phyloP scores from a whole-genome alignment of 2,329 filamentous ascomycete genomes.

The Teratosphaeria zuluensis region DNA sequence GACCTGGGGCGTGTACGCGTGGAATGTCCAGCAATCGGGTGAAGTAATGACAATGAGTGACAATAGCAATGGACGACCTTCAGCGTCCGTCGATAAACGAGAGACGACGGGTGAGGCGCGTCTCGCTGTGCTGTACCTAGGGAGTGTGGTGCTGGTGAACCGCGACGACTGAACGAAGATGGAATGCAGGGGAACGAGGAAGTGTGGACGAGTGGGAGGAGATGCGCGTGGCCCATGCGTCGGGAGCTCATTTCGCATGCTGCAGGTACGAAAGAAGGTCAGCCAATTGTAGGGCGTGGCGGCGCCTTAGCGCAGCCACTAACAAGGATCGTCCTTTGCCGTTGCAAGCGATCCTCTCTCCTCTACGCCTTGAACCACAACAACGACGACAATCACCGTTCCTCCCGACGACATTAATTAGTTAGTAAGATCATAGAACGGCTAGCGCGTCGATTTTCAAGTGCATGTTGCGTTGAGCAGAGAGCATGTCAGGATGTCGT shows the following conservation, averaged over 20 bases:
- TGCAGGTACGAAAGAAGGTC: too few relatives aligned
- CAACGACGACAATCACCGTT: neutral
- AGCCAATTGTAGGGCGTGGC: too few relatives aligned
- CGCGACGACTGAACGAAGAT: too few relatives aligned
- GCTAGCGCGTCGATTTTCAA: neutral
- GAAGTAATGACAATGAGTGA: neutral
- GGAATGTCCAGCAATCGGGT: constrained; percentile 10
- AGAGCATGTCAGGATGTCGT: too few relatives aligned
- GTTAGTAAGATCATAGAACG: neutral
- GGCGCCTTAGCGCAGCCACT: too few relatives aligned
- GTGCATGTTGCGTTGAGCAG: neutral
- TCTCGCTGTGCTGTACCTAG: neutral
- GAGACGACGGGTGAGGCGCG: neutral
- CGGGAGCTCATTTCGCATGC: too few relatives aligned
- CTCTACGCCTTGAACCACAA: neutral
- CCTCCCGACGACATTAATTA: neutral
- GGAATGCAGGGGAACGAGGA: neutral
- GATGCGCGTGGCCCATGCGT: too few relatives aligned
- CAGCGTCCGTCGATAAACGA: neutral
- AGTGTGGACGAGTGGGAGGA: too few relatives aligned
- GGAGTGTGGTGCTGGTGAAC: neutral
- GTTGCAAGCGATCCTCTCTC: too few relatives aligned
- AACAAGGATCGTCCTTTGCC: too few relatives aligned
- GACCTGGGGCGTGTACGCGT: neutral
- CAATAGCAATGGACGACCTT: neutral